These are phyloP conservation scores for Paraleonurus japonicus DNA, from an alignment of 257 asterid species.

Conservation along the genomic window DNA sequence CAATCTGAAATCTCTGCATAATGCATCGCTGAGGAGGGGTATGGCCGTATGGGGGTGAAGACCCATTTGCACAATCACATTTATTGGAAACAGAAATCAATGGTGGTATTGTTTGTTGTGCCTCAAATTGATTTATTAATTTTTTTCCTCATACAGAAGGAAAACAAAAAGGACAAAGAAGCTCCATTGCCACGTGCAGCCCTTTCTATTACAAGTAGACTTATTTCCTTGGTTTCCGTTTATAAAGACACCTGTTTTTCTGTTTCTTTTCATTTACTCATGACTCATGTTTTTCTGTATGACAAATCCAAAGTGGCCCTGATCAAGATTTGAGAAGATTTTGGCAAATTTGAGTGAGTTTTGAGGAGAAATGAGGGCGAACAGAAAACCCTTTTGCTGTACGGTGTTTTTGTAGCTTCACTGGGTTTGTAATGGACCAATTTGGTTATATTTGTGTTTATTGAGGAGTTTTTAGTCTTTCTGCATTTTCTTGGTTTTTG, in stretches of 20 bases:
- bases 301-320: conserved; percentile 33
- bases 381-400: neutral
- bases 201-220: conserved; percentile 31
- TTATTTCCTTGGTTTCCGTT: conserved; percentile 40
- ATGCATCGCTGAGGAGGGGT: conserved; percentile 12
- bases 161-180: neutral
- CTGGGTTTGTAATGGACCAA: conserved; percentile 19
- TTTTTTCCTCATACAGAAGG: neutral
- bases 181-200: conserved; percentile 52
- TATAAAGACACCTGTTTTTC: conserved; percentile 35
- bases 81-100: conserved; percentile 4
- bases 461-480: conserved; percentile 10
- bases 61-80: neutral
- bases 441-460: conserved; percentile 17
- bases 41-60: conserved; percentile 12
- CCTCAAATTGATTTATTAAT: conserved; percentile 3
- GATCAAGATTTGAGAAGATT: conserved; percentile 28
- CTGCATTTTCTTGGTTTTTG: conserved; percentile 7
- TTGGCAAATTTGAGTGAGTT: conserved; percentile 18
- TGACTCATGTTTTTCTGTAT: conserved; percentile 5
- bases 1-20: conserved; percentile 14
- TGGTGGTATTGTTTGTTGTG: conserved; percentile 26
- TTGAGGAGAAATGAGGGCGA: neutral
- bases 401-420: neutral
- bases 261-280: conserved; percentile 18